A percentile compares a stretch with the other conserved stretches of the same genome.
These are phyloP conservation scores for Citrus australasica DNA, from an alignment of 345 rosid genomes.

Conservation along the genomic window DNA sequence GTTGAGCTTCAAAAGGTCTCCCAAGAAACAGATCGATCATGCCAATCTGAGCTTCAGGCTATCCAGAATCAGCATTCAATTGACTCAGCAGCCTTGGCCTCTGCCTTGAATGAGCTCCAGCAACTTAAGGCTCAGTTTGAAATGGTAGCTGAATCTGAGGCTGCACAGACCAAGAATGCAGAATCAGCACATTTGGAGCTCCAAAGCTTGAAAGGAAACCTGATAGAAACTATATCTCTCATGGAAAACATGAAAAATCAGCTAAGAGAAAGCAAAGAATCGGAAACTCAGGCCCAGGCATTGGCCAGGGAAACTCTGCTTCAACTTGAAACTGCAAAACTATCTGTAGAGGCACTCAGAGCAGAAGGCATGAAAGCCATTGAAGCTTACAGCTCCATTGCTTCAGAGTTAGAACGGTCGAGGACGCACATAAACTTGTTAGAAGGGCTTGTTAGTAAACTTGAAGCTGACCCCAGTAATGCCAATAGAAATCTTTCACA, in stretches of 20 bases:
- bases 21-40: constrained; percentile 42
- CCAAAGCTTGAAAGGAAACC: constrained; percentile 59
- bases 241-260: constrained; percentile 74
- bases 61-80: constrained; percentile 51
- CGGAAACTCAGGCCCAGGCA: constrained; percentile 69
- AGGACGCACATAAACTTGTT: constrained; percentile 44
- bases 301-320: constrained; percentile 59
- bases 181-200: constrained; percentile 57
- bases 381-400: constrained; percentile 59
- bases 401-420: constrained; percentile 67
- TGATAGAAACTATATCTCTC: constrained; percentile 54
- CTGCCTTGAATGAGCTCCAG: constrained; percentile 71
- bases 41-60: constrained; percentile 55
- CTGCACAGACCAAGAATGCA: constrained; percentile 45
- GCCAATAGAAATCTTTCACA: constrained; percentile 3
- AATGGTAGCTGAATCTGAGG: constrained; percentile 56
- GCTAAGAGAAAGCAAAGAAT: constrained; percentile 65
- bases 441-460: constrained; percentile 49
- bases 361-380: constrained; percentile 53
- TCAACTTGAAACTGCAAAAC: constrained; percentile 75
- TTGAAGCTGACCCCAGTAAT: constrained; percentile 20
- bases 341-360: constrained; percentile 57
- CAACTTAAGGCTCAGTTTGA: constrained; percentile 65
- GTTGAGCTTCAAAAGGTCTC: constrained; percentile 42
- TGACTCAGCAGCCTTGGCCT: constrained; percentile 50